phyloP scores from a whole-genome alignment of 1,139 yeast species.

The Taphrina sp. region DNA sequence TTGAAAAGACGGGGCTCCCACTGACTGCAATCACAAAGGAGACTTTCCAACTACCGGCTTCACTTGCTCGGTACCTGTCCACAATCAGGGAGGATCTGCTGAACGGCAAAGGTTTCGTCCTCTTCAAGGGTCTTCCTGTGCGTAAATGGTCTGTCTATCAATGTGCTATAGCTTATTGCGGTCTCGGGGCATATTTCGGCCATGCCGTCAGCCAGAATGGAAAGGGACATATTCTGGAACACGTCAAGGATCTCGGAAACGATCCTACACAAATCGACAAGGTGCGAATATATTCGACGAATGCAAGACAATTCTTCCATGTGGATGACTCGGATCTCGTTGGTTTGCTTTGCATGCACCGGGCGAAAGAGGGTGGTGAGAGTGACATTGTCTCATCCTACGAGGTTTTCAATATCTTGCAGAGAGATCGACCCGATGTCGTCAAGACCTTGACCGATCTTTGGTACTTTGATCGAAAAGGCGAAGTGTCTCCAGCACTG shows the following conservation, averaged over 20 bases:
- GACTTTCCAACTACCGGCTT: conserved; percentile 9
- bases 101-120: conserved; percentile 21
- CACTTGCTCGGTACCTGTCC: not conserved
- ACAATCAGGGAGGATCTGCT: conserved; percentile 14
- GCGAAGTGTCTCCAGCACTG: conserved; percentile 13
- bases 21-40: conserved; percentile 6
- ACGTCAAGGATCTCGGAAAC: conserved; percentile 24
- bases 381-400: conserved; percentile 14
- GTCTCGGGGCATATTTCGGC: conserved; percentile 22
- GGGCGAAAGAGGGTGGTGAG: conserved; percentile 26
- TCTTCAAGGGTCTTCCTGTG: conserved; percentile 26
- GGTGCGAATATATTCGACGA: conserved; percentile 25
- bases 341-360: conserved; percentile 22
- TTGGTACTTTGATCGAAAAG: conserved; percentile 29
- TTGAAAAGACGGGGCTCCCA: conserved; percentile 16
- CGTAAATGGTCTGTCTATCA: conserved; percentile 10
- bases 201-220: conserved; percentile 23
- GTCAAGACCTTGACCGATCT: conserved; percentile 18
- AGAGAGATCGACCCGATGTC: conserved; percentile 23
- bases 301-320: conserved; percentile 26
- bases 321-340: conserved; percentile 22
- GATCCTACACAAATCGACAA: conserved; percentile 26
- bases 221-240: conserved; percentile 22
- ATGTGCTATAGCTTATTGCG: conserved; percentile 13
- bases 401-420: conserved; percentile 22